Conservation (phyloP, 305 asterid species). For the Solanum hybrid region DNA sequence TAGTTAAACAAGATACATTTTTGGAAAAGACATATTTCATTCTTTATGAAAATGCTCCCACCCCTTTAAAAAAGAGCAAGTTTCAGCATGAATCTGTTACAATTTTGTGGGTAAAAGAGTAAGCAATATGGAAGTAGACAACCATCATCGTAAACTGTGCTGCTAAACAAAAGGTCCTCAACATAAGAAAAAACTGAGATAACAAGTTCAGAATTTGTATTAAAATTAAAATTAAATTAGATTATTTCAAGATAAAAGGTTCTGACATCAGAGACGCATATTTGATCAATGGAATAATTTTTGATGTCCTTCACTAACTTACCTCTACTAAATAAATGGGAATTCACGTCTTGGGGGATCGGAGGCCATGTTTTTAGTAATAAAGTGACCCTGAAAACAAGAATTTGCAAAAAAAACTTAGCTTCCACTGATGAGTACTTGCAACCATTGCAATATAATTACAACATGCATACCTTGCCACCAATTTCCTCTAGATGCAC, state of each 20-base stretch:
- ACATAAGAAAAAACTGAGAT: neutral
- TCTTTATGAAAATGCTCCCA: neutral
- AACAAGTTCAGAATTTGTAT: neutral
- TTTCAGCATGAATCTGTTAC: neutral
- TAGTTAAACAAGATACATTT: neutral
- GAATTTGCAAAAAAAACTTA: neutral
- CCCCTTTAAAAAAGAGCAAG: neutral
- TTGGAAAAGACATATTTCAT: neutral
- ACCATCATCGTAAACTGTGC: neutral
- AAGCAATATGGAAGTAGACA: neutral
- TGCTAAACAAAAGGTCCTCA: neutral
- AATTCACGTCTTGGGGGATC: constrained; percentile 9
- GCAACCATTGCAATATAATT: neutral
- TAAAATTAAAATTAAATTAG: neutral
- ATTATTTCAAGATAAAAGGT: neutral
- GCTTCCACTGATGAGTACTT: neutral
- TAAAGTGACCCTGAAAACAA: constrained; percentile 25
- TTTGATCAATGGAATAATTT: neutral
- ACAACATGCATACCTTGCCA: constrained; percentile 26
- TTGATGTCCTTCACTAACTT: neutral
- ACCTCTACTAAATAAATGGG: constrained; percentile 13
- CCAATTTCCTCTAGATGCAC: constrained; percentile 28
- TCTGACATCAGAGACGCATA: neutral
- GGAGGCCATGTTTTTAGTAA: constrained; percentile 15
- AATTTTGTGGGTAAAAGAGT: neutral